Base-by-base conservation (phyloP, 202 grass and related monocot species). In the Zizania palustris region DNA sequence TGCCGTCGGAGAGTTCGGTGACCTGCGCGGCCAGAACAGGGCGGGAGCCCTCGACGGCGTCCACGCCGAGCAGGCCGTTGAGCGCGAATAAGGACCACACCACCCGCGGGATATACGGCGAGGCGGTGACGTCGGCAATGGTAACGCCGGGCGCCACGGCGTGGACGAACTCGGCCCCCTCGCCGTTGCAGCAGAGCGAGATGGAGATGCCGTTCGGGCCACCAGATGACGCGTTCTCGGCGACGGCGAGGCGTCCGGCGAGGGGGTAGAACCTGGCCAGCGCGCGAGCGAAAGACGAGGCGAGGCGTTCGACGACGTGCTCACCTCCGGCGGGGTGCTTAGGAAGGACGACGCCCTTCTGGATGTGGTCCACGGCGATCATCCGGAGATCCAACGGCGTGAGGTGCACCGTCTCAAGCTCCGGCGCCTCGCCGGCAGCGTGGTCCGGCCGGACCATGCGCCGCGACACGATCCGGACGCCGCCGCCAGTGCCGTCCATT, bases 101-200 rank as follows among this genome's bases (percentile, higher is more conserved):
- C 37, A 66, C 48, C 0, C 21, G 15, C 0, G 70, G 80, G 0
- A 48, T 10, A 36, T 35, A 46, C 0, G 35, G 21, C 37, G 79
- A 18, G 1, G 3, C 18, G 0, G 14, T 2, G 22, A 83, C 8
- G 45, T 84, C 80, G 20, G 73, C 46, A 4, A 82, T 43, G 14
- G 40, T 16, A 7, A 88, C 72, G 4, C 39, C 68, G 5, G 76
- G 61, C 7, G 75, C 69, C 54, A 42, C 22, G 11, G 86, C 86
- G 54, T 88, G 75, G 44, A 88, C 57, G 41, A 88, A 59, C 51
- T 88, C 75, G 14, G 69, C 80, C 5, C 86, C 86, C 9, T 79
- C 42, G 11, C 64, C 80, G 19, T 65, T 77, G 58, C 67, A 78
- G 1, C 33, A 45, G 20, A 79, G 20, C 6, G 80, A 76, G 3